Percentiles rank a stretch among this genome's conserved stretches.
Evolutionary conservation across 805 yeast species (phyloP).

Genomic region (Ogataea allantospora): DNA sequence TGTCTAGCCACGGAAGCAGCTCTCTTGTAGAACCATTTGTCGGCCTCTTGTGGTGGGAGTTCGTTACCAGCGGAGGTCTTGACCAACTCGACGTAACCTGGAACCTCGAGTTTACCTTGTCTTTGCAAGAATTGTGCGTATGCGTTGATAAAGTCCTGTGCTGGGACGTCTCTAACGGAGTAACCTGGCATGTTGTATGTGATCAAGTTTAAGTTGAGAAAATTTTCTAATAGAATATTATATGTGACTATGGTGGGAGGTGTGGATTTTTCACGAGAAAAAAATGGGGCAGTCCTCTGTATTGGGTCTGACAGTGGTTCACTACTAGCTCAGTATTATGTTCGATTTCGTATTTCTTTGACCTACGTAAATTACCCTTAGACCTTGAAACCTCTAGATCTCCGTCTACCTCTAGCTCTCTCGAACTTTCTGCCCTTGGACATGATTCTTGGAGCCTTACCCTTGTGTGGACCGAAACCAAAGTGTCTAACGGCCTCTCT

Average conservation of each 20-base stretch:
- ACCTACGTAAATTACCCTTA: conserved; percentile 45
- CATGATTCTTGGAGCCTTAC: conserved; percentile 97
- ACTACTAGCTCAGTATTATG: neutral
- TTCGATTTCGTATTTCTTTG: conserved; percentile 7
- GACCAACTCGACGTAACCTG: conserved; percentile 99
- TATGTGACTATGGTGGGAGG: conserved; percentile 11
- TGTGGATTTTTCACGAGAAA: conserved; percentile 6
- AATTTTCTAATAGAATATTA: conserved; percentile 11
- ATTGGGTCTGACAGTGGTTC: neutral
- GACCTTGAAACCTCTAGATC: conserved; percentile 99
- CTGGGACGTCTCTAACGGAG: conserved; percentile 99
- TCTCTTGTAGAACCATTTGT: conserved; percentile 99
- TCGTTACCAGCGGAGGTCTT: conserved; percentile 99
- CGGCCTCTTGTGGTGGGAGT: conserved; percentile 99
- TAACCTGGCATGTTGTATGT: conserved; percentile 86
- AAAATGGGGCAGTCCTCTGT: neutral
- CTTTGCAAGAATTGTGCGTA: conserved; percentile 99
- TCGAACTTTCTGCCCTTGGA: conserved; percentile 99
- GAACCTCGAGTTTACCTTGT: conserved; percentile 99
- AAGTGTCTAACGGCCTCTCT: conserved; percentile 99
- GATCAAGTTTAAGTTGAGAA: conserved; percentile 15
- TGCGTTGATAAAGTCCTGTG: conserved; percentile 99
- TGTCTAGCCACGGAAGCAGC: conserved; percentile 99
- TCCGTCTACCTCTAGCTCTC: conserved; percentile 99
- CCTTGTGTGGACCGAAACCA: conserved; percentile 99